Percentiles rank a stretch among this genome's conserved stretches.
Conservation (phyloP, 257 asterid genomes). For the Agastache rugosa region DNA sequence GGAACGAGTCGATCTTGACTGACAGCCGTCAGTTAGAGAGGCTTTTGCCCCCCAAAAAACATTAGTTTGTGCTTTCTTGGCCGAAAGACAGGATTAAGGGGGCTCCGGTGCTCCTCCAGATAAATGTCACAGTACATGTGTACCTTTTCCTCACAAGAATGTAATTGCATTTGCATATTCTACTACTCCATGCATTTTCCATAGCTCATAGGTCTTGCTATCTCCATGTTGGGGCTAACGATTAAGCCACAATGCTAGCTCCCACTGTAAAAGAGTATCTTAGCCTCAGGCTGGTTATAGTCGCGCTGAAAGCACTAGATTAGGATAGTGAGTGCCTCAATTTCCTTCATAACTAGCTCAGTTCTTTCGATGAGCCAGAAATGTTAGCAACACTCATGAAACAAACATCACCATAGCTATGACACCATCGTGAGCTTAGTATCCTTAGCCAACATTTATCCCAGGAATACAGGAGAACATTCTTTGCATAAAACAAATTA, state of each 20-base stretch:
- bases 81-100: too few species aligned
- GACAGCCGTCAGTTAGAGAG: neutral
- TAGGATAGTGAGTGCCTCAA: neutral
- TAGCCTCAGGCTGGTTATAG: constrained; percentile 9
- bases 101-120: too few species aligned
- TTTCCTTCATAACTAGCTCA: constrained; percentile 6
- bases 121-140: too few species aligned
- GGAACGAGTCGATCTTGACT: constrained; percentile 55
- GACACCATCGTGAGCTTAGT: neutral
- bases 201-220: neutral
- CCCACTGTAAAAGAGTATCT: neutral
- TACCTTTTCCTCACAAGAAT: too few species aligned
- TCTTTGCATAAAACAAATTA: too few species aligned
- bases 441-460: neutral
- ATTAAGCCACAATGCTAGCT: neutral
- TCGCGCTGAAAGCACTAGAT: neutral
- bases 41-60: neutral
- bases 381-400: neutral
- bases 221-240: neutral
- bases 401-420: neutral
- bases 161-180: too few species aligned
- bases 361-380: neutral
- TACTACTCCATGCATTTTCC: neutral
- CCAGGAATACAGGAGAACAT: neutral
- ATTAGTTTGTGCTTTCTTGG: too few species aligned